Conservation (phyloP, 169 alveolate species). For the Plasmodium chabaudi region DNA sequence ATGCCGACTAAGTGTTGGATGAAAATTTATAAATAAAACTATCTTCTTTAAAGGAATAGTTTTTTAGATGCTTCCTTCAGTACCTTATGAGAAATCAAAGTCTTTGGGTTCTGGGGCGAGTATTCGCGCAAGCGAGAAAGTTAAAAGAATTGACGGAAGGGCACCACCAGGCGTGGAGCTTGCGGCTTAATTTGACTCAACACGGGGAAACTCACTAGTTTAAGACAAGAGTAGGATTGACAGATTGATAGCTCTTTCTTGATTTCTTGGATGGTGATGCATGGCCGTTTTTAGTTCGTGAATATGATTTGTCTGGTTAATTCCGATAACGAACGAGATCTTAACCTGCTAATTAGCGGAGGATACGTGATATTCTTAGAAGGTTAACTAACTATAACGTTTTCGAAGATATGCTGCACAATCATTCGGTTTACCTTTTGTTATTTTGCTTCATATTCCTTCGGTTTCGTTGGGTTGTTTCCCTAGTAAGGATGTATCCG, state of each 20-base stretch:
- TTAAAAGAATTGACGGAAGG: conserved; percentile 94
- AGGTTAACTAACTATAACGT: too few species aligned
- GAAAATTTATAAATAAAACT: conserved; percentile 27
- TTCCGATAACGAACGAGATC: conserved; percentile 95
- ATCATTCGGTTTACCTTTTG: conserved; percentile 2
- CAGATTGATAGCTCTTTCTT: conserved; percentile 92
- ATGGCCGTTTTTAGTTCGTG: conserved; percentile 94
- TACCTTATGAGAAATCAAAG: conserved; percentile 93
- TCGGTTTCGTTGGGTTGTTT: too few species aligned
- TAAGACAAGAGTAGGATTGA: conserved; percentile 92
- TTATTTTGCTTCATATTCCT: neutral
- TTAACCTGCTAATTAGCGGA: conserved; percentile 93
- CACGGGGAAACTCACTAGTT: conserved; percentile 93
- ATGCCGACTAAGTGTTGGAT: conserved; percentile 90
- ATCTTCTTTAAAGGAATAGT: conserved; percentile 78
- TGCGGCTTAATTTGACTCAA: conserved; percentile 95
- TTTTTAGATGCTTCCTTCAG: conserved; percentile 84
- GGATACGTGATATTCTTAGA: conserved; percentile 36
- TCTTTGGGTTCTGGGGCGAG: conserved; percentile 96
- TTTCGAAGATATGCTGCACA: neutral
- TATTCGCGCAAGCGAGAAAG: conserved; percentile 97
- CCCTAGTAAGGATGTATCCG: conserved; percentile 24
- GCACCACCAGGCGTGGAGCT: conserved; percentile 96
- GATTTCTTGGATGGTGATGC: conserved; percentile 94
- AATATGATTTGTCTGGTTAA: conserved; percentile 83